Conservation (phyloP, 1,139 yeast species). For the Debaryomyces nepalensis region DNA sequence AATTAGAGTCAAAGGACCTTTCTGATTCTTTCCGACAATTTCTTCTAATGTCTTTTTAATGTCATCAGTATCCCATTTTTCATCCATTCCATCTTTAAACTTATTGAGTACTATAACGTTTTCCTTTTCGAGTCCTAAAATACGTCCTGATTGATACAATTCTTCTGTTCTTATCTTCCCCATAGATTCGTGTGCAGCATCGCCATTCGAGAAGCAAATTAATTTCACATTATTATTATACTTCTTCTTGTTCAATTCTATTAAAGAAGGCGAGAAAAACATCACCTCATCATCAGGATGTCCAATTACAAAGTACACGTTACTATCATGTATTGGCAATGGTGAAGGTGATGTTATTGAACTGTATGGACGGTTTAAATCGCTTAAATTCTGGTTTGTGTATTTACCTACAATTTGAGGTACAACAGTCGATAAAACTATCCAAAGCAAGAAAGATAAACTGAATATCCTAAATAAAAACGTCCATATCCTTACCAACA, state of each 20-base stretch:
- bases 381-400: conserved; percentile 29
- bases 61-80: conserved; percentile 61
- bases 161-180: conserved; percentile 69
- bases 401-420: conserved; percentile 44
- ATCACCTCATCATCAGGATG: conserved; percentile 99
- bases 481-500: conserved; percentile 21
- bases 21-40: conserved; percentile 24
- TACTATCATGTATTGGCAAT: conserved; percentile 38
- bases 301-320: conserved; percentile 68
- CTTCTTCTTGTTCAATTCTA: conserved; percentile 53
- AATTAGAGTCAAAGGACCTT: conserved; percentile 48
- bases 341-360: conserved; percentile 44
- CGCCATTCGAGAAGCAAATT: conserved; percentile 79
- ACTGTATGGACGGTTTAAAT: conserved; percentile 38
- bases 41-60: conserved; percentile 37
- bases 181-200: conserved; percentile 63
- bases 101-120: conserved; percentile 53
- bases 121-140: conserved; percentile 55
- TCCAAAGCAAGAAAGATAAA: conserved; percentile 41
- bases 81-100: conserved; percentile 74
- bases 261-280: conserved; percentile 88
- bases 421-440: conserved; percentile 42
- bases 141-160: conserved; percentile 56
- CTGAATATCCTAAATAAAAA: conserved; percentile 24
- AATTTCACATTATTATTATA: conserved; percentile 59